These are phyloP conservation scores for Coccomyxa sp. DNA, from an alignment of 139 green algal species.

Conservation along the genomic window DNA sequence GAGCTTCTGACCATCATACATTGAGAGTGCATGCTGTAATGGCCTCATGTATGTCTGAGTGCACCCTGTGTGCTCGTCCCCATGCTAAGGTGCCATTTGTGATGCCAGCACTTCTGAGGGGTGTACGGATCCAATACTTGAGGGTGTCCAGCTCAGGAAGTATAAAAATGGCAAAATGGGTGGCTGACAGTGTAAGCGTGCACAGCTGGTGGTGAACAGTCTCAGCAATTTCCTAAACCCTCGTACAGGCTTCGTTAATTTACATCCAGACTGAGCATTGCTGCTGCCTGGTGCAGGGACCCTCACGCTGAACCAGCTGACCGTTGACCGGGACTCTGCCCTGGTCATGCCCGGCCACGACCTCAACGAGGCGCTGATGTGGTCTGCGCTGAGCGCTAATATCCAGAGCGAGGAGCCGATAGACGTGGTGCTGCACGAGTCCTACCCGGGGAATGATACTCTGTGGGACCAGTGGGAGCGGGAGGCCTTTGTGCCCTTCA, in stretches of 20 bases:
- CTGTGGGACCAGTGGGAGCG: constrained; percentile 34
- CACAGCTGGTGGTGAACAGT: background rate
- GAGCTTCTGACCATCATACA: no score
- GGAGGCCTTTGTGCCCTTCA: constrained; percentile 80
- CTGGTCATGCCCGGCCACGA: background rate
- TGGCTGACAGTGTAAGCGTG: background rate
- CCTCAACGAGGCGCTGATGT: constrained; percentile 39
- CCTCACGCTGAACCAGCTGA: background rate
- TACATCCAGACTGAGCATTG: background rate
- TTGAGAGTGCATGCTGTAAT: no score
- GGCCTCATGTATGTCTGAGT: no score
- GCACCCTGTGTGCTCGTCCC: no score
- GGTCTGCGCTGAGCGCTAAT: constrained; percentile 62
- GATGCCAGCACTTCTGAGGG: no score
- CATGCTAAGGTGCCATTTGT: no score
- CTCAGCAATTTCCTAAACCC: background rate
- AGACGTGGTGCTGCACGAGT: constrained; percentile 71
- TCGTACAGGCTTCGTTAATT: background rate
- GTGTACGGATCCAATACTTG: background rate
- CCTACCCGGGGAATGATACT: constrained; percentile 33
- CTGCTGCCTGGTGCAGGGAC: background rate
- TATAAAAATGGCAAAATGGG: background rate
- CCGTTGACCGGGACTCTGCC: background rate
- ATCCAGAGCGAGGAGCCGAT: constrained; percentile 75
- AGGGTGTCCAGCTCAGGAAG: background rate